phyloP scores from a whole-genome alignment of 306 rosid species.

The Casuarina glauca region DNA sequence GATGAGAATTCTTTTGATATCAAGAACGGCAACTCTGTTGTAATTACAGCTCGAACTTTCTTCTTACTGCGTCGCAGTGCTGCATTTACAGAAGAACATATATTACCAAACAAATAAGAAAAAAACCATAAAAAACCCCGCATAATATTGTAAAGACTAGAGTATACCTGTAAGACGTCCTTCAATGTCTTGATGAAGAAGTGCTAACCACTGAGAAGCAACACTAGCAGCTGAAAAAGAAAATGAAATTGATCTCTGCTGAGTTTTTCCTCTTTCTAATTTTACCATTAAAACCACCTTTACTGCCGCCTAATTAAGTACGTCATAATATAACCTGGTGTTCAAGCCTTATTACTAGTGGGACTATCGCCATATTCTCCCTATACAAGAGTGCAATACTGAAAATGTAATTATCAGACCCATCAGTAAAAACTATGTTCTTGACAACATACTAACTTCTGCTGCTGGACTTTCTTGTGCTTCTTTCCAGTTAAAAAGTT shows the following conservation, averaged over 20 bases:
- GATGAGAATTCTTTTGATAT: conserved; percentile 70
- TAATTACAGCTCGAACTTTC: conserved; percentile 78
- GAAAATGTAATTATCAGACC: not conserved
- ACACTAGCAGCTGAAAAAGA: conserved; percentile 86
- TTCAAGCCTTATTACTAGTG: not conserved
- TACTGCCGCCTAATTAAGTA: not conserved
- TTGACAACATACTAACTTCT: not conserved
- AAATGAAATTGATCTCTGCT: conserved; percentile 22
- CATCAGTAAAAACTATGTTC: conserved; percentile 9
- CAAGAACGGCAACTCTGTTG: conserved; percentile 78
- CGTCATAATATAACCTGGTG: not conserved
- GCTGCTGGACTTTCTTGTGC: not conserved
- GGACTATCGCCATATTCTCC: not conserved
- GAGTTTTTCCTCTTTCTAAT: conserved; percentile 9
- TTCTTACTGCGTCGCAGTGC: conserved; percentile 80
- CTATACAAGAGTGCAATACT: conserved; percentile 18
- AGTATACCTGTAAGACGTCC: conserved; percentile 82
- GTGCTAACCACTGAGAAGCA: conserved; percentile 98
- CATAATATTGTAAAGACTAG: conserved; percentile 9
- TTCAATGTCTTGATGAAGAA: conserved; percentile 76
- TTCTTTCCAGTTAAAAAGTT: not conserved
- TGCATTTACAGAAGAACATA: conserved; percentile 40
- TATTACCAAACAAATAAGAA: conserved; percentile 14
- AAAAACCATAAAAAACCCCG: conserved; percentile 9
- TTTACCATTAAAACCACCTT: not conserved